Evolutionary conservation across 2,329 filamentous ascomycete species (phyloP).

Genomic region (Botrytis byssoidea): DNA sequence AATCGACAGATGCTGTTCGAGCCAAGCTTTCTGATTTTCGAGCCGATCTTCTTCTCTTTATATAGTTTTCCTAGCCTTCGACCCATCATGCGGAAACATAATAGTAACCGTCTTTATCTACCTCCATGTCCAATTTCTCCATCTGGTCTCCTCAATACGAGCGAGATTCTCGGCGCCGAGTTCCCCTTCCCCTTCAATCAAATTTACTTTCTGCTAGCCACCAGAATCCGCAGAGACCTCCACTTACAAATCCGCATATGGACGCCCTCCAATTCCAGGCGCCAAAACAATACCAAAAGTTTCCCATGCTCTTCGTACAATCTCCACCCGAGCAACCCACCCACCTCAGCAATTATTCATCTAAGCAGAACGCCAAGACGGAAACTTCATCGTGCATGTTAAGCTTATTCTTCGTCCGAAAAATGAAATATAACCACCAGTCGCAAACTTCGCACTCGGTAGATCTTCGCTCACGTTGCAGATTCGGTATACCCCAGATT

Average conservation of each 20-base stretch:
- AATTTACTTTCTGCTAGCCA: background rate
- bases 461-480: background rate
- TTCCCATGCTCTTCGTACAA: background rate
- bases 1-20: background rate
- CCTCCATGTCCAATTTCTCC: background rate
- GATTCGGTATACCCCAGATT: background rate
- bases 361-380: background rate
- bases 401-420: background rate
- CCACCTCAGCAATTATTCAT: background rate
- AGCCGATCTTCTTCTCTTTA: background rate
- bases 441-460: background rate
- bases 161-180: background rate
- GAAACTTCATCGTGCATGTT: constrained; percentile 1
- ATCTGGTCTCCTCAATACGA: background rate
- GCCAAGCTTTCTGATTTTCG: background rate
- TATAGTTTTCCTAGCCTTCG: background rate
- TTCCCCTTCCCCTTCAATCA: background rate
- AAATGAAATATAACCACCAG: background rate
- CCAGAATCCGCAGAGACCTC: too few relatives aligned
- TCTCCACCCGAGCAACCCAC: background rate
- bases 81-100: background rate
- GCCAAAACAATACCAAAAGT: background rate
- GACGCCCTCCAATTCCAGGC: background rate
- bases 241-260: background rate
- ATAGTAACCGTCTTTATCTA: background rate